Conservation (phyloP, 768 basidiomycete genomes). For the Lactarius evosmus region DNA sequence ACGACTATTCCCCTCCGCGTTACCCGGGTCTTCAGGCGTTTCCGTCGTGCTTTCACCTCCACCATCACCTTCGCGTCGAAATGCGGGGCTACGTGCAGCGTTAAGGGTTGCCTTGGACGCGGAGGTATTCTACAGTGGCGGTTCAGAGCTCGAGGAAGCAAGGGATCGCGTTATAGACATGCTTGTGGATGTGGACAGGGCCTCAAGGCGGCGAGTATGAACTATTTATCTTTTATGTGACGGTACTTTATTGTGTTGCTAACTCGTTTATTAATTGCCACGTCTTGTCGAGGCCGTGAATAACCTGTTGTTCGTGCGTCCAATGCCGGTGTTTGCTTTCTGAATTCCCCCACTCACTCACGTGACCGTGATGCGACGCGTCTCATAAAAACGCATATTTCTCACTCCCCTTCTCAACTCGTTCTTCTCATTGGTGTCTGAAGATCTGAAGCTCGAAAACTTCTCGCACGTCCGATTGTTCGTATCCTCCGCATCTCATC, state of each 20-base stretch:
- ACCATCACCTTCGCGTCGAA: conserved; percentile 47
- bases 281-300: background rate
- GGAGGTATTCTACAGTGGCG: conserved; percentile 43
- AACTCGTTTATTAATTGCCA: conserved; percentile 8
- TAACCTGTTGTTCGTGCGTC: background rate
- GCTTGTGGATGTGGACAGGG: conserved; percentile 41
- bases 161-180: conserved; percentile 74
- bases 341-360: background rate
- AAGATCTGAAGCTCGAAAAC: background rate
- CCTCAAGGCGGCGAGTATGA: conserved; percentile 23
- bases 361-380: conserved; percentile 16
- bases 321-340: background rate
- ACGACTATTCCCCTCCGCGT: conserved; percentile 50
- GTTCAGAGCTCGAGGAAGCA: conserved; percentile 59
- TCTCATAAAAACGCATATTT: conserved; percentile 8
- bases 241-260: conserved; percentile 14
- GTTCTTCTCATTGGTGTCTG: background rate
- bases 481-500: background rate
- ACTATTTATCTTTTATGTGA: conserved; percentile 24
- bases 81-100: conserved; percentile 41
- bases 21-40: conserved; percentile 28
- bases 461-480: background rate
- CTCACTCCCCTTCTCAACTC: background rate
- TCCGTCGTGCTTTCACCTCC: conserved; percentile 54
- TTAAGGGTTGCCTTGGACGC: conserved; percentile 57